Evolutionary conservation across 768 basidiomycete species (phyloP), one percentile per base, ranked within the genome.

Genomic region (Pisolithus marmoratus): DNA sequence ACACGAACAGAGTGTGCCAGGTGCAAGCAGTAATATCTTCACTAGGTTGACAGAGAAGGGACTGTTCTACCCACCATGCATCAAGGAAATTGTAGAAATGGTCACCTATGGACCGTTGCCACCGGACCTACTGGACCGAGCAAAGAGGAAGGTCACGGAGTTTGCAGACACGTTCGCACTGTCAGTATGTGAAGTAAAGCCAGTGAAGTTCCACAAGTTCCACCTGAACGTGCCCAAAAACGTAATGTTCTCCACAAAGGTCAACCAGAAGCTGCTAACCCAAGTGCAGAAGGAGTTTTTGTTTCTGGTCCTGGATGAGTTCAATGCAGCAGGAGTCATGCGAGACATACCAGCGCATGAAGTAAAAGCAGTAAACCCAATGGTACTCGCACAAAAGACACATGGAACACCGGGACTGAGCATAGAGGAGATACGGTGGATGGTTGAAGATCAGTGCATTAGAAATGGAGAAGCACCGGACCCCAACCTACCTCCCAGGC

Each of bases 161-260:
- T 74, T 62, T 48, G 72, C 74, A 0, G 73, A 76, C 54, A 57
- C 64, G 24, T 78, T 74, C 50, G 72, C 73, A 7, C 55, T 75
- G 2, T 65, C 70, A 0, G 55, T 75, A 8, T 61, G 64, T n/a
- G 72, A 78, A 50, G 74, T 77, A 4, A 46, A 42, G 1, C 54
- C 59, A 0, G 66, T 76, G 0, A 43, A 59, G 8, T 69, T 64
- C 1, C 65, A 63, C 5, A 57, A 59, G 1, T 73, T 76, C 54
- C 52, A 46, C 1, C 60, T 76, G 4, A 58, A 70, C 44, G 60
- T 77, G 1, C 65, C 66, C 0, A 43, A 53, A 14, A 63, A 57
- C 2, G 48, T 57, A 0, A 41, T 61, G 9, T 71, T 77, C 54
- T 54, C 58, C 0, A 70, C 46, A 0, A 71, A 70, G 20, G 58